Evolutionary conservation across 257 asterid genomes (phyloP), one percentile per base, ranked within the genome.

Genomic region (Salvia hispanica): DNA sequence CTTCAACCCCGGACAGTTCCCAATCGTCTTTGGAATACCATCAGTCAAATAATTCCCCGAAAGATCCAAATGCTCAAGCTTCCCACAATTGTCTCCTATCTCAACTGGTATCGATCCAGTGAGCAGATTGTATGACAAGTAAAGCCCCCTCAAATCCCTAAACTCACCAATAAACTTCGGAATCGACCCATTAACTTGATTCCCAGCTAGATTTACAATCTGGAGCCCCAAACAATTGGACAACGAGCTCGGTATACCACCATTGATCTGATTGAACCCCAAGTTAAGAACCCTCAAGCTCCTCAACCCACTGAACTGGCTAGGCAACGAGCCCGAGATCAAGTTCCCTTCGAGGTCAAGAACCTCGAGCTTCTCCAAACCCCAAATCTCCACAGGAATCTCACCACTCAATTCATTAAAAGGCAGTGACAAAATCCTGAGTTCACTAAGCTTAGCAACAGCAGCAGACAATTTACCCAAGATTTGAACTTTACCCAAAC

Each of bases 291-390:
- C 92, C 73, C 76, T 82, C 79, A 94, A 76, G 56, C 62, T 85
- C 81, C 67, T 82, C 85, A 85, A 74, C 68, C 99, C 97, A 47
- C 67, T 67, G 66, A 91, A 84, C 69, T 47, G 73, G 52, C 48
- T n/a, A 9, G 95, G 99, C 74, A 94, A 74, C 2, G 76, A 64
- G 53, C 95, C 95, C 1, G 85, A 73, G 58, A 94, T 15, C 40
- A 64, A 73, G 77, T 94, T 94, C 78, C 97, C 99, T 48, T 94
- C 97, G 7, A 94, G 95, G 79, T 94, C 96, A 74, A 91, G 87
- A 74, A 94, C 89, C 80, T 94, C 97, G 11, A 94, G 92, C 63
- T 86, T 91, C 42, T 85, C 92, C 97, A 90, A 80, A 25, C 74
- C 87, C 95, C 95, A 94, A 44, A 94, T 64, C 56, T 79, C 91